Percentiles rank a stretch among this genome's conserved stretches.
Conservation (phyloP, 75 land plant species). For the Chamaecyparis obtusa region DNA sequence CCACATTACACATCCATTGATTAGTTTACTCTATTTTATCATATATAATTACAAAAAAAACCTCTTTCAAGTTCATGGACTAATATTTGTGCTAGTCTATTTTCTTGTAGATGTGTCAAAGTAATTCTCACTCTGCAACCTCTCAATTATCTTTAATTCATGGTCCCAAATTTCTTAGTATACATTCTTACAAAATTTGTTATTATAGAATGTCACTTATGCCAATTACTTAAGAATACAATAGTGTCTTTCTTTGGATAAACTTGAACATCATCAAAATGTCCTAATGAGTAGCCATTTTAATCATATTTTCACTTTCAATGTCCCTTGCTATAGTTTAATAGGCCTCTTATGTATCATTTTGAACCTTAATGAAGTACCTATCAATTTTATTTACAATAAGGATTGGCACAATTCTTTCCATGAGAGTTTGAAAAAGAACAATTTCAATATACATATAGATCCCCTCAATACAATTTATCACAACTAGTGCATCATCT, state of each 20-base stretch:
- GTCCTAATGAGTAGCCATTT: slow-evolving; percentile 85
- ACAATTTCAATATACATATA: slow-evolving; percentile 91
- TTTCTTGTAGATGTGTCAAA: slow-evolving; percentile 89
- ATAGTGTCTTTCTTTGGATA: slow-evolving; percentile 96
- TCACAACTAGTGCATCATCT: slow-evolving; percentile 87
- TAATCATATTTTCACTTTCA: slow-evolving; percentile 84
- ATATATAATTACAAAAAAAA: slow-evolving; percentile 93
- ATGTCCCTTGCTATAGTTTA: slow-evolving; percentile 61
- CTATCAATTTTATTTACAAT: slow-evolving; percentile 98
- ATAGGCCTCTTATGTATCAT: slow-evolving; percentile 72
- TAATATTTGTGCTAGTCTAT: slow-evolving; percentile 84
- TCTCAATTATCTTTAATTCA: slow-evolving; percentile 96
- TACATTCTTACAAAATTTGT: slow-evolving; percentile 96
- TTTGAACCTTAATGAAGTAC: slow-evolving; percentile 84
- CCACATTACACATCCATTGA: slow-evolving; percentile 84
- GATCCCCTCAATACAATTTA: slow-evolving; percentile 88
- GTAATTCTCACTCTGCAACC: slow-evolving; percentile 88
- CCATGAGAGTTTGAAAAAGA: slow-evolving; percentile 86
- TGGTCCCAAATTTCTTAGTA: slow-evolving; percentile 82
- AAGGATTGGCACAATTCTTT: slow-evolving; percentile 85
- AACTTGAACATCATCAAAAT: slow-evolving; percentile 84
- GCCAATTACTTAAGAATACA: slow-evolving; percentile 88
- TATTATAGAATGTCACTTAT: slow-evolving; percentile 88
- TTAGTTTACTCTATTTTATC: slow-evolving; percentile 89
- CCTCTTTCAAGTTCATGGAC: slow-evolving; percentile 72